These are phyloP conservation scores for Tilletia setariae DNA, from an alignment of 1,284 basidiomycete genomes.

Conservation along the genomic window DNA sequence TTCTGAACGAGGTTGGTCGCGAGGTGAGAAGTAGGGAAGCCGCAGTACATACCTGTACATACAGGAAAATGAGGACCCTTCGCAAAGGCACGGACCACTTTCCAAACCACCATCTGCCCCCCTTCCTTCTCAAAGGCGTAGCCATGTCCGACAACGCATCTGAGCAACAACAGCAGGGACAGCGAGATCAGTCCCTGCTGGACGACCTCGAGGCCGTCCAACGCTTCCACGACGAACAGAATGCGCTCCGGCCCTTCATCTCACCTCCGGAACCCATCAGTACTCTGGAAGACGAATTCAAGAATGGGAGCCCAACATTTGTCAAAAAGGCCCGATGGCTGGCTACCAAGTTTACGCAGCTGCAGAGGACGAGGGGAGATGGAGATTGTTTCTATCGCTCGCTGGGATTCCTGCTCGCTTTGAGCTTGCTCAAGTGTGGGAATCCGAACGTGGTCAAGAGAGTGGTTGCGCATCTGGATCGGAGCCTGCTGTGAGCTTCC, in stretches of 20 bases:
- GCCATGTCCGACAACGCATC: neutral
- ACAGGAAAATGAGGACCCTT: neutral
- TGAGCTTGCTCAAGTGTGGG: slow-evolving; percentile 34
- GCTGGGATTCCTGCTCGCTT: slow-evolving; percentile 43
- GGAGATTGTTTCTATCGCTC: slow-evolving; percentile 51
- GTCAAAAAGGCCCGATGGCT: slow-evolving; percentile 41
- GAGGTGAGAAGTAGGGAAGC: too few species aligned
- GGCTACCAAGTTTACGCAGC: slow-evolving; percentile 29
- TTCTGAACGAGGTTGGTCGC: too few species aligned
- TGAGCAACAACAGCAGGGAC: neutral
- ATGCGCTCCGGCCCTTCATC: slow-evolving; percentile 29
- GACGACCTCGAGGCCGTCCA: slow-evolving; percentile 9
- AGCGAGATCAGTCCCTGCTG: neutral
- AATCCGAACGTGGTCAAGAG: slow-evolving; percentile 36
- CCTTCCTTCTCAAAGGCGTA: neutral
- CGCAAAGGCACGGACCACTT: neutral
- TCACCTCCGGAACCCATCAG: slow-evolving; percentile 34
- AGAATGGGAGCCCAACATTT: slow-evolving; percentile 28
- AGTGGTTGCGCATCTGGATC: slow-evolving; percentile 31
- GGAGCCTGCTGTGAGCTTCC: neutral
- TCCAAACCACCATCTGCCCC: neutral
- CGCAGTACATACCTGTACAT: too few species aligned
- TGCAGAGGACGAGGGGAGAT: slow-evolving; percentile 34
- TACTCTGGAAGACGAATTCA: slow-evolving; percentile 33
- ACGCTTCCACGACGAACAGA: slow-evolving; percentile 26